Base-by-base conservation (phyloP, 805 yeast species). In the Sugiyamaella americana region DNA sequence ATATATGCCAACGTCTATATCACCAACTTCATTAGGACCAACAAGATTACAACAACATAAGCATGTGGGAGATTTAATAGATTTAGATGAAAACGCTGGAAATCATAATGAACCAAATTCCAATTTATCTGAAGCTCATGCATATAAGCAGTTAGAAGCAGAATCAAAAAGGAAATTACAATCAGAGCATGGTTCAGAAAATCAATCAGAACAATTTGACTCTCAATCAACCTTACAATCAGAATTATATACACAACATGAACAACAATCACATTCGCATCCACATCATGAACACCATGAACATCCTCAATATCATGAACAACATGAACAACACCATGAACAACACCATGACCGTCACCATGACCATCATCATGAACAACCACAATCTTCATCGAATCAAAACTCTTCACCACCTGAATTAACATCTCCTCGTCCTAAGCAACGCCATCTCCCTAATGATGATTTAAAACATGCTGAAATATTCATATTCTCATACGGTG, bases 401-500 rank as follows among this genome's bases (percentile, higher is more conserved):
- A n/a, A n/a, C n/a, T 29, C 34, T 13, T n/a, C 34, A 29, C 13
- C 34, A 29, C n/a, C 13, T 29, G 34, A 13, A 29, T 29, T 29
- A n/a, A 13, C 13, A 21, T 19, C 21, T 6, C 38, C 38, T 16
- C 38, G 38, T 13, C 32, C 32, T 26, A 26, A 35, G 18, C 21
- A 16, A 13, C 38, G 38, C 10, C 38, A 35, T 35, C 21, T 16
- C 13, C 21, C 50, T 5, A 43, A 51, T 4, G 56, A 78, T 49
- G 68, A 75, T 42, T 66, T 75, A 2, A 78, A 77, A 52, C 68
- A 67, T 46, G 74, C 96, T 0, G 98, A 91, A 59, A 75, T 93
- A 72, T 93, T 93, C 59, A 76, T 93, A 11, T 80, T 91, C 61
- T 81, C 79, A 44, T 93, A 93, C 62, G 98, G 98, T 18, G 95